These are phyloP conservation scores for Citrus unshiu DNA, from an alignment of 345 rosid genomes.

Conservation along the genomic window DNA sequence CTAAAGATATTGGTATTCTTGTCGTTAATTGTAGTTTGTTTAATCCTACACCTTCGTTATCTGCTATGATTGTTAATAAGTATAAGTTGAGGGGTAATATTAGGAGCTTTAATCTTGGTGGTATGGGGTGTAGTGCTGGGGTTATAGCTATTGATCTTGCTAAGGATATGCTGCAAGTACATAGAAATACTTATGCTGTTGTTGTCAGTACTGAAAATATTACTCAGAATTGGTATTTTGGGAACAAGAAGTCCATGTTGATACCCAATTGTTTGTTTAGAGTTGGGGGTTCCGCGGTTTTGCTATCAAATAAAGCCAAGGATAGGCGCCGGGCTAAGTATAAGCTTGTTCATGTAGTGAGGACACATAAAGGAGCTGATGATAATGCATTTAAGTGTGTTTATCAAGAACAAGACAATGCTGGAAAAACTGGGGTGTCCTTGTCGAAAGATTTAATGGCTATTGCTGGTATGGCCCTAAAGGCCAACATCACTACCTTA, in stretches of 20 bases:
- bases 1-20: conserved; percentile 80
- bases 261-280: conserved; percentile 89
- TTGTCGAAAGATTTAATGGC: conserved; percentile 90
- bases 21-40: conserved; percentile 91
- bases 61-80: conserved; percentile 88
- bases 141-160: conserved; percentile 80
- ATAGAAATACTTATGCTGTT: conserved; percentile 78
- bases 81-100: conserved; percentile 77
- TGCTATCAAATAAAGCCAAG: conserved; percentile 55
- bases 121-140: conserved; percentile 96
- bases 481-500: conserved; percentile 76
- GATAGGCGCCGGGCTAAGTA: conserved; percentile 74
- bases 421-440: conserved; percentile 78
- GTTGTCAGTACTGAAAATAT: conserved; percentile 92
- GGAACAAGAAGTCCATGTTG: conserved; percentile 84
- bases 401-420: conserved; percentile 81
- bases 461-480: conserved; percentile 84
- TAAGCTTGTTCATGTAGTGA: conserved; percentile 74
- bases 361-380: conserved; percentile 90
- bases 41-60: conserved; percentile 87
- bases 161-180: conserved; percentile 81
- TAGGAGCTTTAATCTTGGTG: conserved; percentile 71
- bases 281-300: conserved; percentile 72
- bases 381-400: conserved; percentile 85
- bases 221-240: conserved; percentile 94